Percentiles rank a stretch among this genome's conserved stretches.
Conservation (phyloP, 148 eudicot genomes). For the Dianthus caryophyllus region DNA sequence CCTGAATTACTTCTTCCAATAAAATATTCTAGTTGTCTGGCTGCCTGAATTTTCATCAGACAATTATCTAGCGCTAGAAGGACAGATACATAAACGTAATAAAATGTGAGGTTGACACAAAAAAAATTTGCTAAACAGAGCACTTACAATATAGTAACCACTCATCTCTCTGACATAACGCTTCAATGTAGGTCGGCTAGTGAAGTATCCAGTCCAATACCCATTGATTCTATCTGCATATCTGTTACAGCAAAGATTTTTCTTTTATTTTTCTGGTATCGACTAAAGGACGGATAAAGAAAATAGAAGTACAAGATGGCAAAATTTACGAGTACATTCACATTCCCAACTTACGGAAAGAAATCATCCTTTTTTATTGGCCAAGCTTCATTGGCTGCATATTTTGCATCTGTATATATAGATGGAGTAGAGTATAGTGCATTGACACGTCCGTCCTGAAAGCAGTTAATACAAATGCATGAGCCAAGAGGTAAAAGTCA, state of each 20-base stretch:
- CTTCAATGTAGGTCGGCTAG: slow-evolving; percentile 85
- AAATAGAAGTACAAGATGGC: not conserved
- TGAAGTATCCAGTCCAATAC: slow-evolving; percentile 96
- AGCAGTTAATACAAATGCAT: slow-evolving; percentile 10
- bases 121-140: slow-evolving; percentile 6
- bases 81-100: not conserved
- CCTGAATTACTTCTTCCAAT: slow-evolving; percentile 65
- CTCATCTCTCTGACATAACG: slow-evolving; percentile 86
- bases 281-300: not conserved
- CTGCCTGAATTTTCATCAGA: slow-evolving; percentile 49
- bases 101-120: not conserved
- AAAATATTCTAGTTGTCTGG: slow-evolving; percentile 82
- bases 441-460: slow-evolving; percentile 97
- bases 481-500: slow-evolving; percentile 11
- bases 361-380: slow-evolving; percentile 84
- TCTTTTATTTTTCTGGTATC: not conserved
- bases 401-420: slow-evolving; percentile 87
- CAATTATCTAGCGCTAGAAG: not conserved
- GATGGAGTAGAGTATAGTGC: slow-evolving; percentile 93
- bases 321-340: not conserved
- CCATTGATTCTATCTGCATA: slow-evolving; percentile 83
- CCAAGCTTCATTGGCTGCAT: slow-evolving; percentile 63
- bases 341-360: slow-evolving; percentile 74
- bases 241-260: slow-evolving; percentile 33
- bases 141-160: slow-evolving; percentile 79